These are phyloP conservation scores for Venturia effusa DNA, from an alignment of 2,329 filamentous ascomycete species.

Conservation along the genomic window DNA sequence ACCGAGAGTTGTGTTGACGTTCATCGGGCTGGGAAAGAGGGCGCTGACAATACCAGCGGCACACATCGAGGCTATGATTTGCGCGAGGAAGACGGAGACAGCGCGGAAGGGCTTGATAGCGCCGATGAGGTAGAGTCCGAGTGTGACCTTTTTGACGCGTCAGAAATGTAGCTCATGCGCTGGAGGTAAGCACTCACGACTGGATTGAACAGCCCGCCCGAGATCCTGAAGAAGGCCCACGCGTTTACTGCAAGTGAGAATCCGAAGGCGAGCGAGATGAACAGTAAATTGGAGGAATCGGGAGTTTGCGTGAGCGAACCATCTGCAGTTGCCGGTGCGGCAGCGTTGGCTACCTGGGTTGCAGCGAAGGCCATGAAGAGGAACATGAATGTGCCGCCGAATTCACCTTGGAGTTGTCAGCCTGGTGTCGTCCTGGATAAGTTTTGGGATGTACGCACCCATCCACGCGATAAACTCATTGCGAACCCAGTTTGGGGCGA, in stretches of 20 bases:
- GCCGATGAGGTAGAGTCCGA: conserved; percentile 28
- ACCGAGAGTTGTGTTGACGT: conserved; percentile 32
- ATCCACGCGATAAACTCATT: conserved; percentile 11
- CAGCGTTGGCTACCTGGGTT: conserved; percentile 12
- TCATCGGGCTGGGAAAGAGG: conserved; percentile 35
- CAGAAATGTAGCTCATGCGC: conserved; percentile 21
- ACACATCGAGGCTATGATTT: conserved; percentile 24
- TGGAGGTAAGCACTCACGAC: conserved; percentile 16
- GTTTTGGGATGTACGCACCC: neutral
- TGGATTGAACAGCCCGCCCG: conserved; percentile 16
- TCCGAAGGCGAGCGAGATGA: conserved; percentile 18
- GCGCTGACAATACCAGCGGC: conserved; percentile 33
- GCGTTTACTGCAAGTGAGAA: conserved; percentile 14
- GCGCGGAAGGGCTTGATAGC: conserved; percentile 24
- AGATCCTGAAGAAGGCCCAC: conserved; percentile 11
- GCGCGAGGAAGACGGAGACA: conserved; percentile 21
- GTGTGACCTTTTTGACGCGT: conserved; percentile 19
- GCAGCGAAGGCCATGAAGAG: conserved; percentile 13
- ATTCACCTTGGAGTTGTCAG: conserved; percentile 9
- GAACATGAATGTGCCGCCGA: conserved; percentile 13
- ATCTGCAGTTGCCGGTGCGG: conserved; percentile 1
- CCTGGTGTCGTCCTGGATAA: neutral
- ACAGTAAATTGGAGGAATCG: conserved; percentile 16
- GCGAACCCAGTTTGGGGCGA: conserved; percentile 8
- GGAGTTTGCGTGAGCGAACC: conserved; percentile 4